Evolutionary conservation across 805 yeast species (phyloP), one percentile per base, ranked within the genome.

Genomic region (Kodamaea laetipori): DNA sequence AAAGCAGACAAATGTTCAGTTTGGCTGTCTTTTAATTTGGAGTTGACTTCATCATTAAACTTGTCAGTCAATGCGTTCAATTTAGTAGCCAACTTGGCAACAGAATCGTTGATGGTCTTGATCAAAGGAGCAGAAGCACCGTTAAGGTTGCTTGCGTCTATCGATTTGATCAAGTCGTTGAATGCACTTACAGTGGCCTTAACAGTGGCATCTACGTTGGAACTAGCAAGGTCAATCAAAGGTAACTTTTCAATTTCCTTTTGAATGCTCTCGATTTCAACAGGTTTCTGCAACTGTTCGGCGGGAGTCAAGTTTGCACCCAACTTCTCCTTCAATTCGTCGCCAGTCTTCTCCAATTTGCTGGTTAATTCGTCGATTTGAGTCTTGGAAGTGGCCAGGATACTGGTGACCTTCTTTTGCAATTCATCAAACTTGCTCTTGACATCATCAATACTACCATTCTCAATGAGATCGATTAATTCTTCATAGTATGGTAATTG

Each of bases 401-500:
- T 47, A 25, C 51, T 51, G 15, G 55, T 41, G 18, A 56, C 37
- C 36, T 53, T 51, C n/a, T 45, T 25, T 16, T 49, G 44, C 31
- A 64, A 32, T 1, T 50, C 44, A 1, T 47, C 54, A 45, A 57
- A 51, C 27, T 48, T 32, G n/a, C n/a, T 13, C 45, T 59, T 48
- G 35, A 69, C 17, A 39, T 67, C 74, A 5, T 66, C 68, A 12
- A 55, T 17, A 2, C 67, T 55, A 5, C 69, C 71, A 34, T 58
- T 53, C 50, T 70, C 75, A 34, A 67, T 61, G 28, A 64, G 35
- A 35, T 69, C 69, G 43, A 71, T 53, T 35, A 69, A 49, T 50
- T 67, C 70, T 47, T 71, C 76, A 45, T 66, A 58, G 55, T 66
- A 69, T 11, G 76, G 76, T 47, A 67, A 63, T 44, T 69, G 67